Percentiles rank a stretch among this genome's conserved stretches.
Evolutionary conservation across 2,329 filamentous ascomycete species (phyloP).

Genomic region (Fusarium staphyleae): DNA sequence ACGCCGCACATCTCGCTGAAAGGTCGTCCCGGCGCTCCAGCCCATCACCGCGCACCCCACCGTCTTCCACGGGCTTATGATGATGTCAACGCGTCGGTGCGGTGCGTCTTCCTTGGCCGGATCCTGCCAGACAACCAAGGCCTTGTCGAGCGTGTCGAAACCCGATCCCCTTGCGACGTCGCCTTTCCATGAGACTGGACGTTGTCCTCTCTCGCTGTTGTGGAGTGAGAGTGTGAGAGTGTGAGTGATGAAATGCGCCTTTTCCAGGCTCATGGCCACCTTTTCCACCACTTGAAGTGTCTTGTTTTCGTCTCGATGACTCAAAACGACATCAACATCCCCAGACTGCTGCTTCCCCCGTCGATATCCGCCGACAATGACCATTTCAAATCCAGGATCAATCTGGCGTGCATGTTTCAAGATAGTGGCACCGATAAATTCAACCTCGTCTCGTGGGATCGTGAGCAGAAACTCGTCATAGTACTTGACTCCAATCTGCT

Average conservation of each 20-base stretch:
- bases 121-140: conserved; percentile 86
- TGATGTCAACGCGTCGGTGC: conserved; percentile 90
- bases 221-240: conserved; percentile 74
- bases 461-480: conserved; percentile 82
- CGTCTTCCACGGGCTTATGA: conserved; percentile 87
- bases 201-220: conserved; percentile 76
- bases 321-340: conserved; percentile 87
- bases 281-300: conserved; percentile 75
- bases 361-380: conserved; percentile 81
- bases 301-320: conserved; percentile 73
- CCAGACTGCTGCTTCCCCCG: conserved; percentile 76
- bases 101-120: conserved; percentile 42
- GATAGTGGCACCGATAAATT: conserved; percentile 70
- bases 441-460: conserved; percentile 77
- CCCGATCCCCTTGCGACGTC: conserved; percentile 56
- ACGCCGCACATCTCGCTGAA: conserved; percentile 82
- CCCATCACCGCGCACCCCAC: conserved; percentile 87
- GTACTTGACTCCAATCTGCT: conserved; percentile 94
- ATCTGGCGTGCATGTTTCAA: conserved; percentile 71
- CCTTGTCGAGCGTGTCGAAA: conserved; percentile 91
- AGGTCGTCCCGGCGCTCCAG: conserved; percentile 90
- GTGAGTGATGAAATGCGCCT: conserved; percentile 77
- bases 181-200: conserved; percentile 61
- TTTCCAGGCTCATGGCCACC: conserved; percentile 76
- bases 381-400: conserved; percentile 61